Evolutionary conservation across 106 monocot species (phyloP).

Genomic region (Platanthera zijinensis): DNA sequence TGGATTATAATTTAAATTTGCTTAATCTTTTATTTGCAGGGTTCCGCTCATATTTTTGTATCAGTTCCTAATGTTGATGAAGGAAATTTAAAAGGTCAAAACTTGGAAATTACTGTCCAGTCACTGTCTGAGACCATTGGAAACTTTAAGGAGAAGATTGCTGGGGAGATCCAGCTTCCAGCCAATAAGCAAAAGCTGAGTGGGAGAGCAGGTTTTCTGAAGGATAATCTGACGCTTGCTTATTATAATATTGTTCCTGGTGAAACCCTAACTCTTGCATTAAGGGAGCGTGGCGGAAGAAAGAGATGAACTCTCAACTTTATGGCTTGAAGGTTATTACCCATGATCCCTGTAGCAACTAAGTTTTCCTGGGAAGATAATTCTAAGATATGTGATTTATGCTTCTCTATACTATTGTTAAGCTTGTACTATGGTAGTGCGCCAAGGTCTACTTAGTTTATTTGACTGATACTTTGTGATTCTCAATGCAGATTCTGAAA

Average conservation of each 20-base stretch:
- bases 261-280: conserved; percentile 66
- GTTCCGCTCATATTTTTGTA: conserved; percentile 62
- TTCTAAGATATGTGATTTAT: neutral
- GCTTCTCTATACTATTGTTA: neutral
- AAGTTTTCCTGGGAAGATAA: neutral
- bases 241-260: conserved; percentile 84
- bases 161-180: conserved; percentile 91
- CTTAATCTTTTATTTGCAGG: conserved; percentile 35
- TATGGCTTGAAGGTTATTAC: conserved; percentile 17
- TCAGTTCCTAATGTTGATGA: conserved; percentile 94
- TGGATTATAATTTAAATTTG: neutral
- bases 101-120: conserved; percentile 71
- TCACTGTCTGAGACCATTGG: conserved; percentile 81
- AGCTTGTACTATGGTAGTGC: conserved; percentile 2
- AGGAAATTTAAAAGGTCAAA: conserved; percentile 89
- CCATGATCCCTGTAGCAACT: conserved; percentile 4
- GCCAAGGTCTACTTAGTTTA: conserved; percentile 3
- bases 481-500: conserved; percentile 23
- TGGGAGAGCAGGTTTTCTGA: conserved; percentile 83
- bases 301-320: conserved; percentile 51
- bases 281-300: conserved; percentile 98
- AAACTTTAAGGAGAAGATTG: conserved; percentile 96
- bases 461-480: conserved; percentile 14
- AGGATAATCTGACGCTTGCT: conserved; percentile 91
- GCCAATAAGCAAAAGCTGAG: conserved; percentile 97